These are phyloP conservation scores for Mycena polygramma DNA, from an alignment of 768 basidiomycete species.

Conservation along the genomic window DNA sequence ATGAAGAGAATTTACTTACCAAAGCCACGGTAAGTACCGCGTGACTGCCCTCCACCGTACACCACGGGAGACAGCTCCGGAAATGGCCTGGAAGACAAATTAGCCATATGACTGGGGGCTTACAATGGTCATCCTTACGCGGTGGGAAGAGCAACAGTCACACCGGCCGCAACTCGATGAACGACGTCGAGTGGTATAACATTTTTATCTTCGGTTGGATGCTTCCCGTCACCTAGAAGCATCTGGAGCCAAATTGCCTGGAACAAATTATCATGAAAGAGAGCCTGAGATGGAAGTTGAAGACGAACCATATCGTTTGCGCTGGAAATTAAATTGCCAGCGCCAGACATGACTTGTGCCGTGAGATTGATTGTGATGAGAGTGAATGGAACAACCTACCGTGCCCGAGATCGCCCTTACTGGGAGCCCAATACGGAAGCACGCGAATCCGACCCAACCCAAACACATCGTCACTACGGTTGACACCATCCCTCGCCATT, in stretches of 20 bases:
- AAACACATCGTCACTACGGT: constrained; percentile 11
- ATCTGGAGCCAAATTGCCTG: constrained; percentile 40
- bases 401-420: not conserved
- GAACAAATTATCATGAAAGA: not conserved
- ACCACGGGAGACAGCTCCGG: constrained; percentile 42
- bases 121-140: constrained; percentile 27
- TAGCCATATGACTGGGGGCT: not conserved
- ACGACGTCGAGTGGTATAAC: constrained; percentile 38
- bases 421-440: constrained; percentile 17
- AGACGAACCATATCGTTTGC: constrained; percentile 38
- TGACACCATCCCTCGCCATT: constrained; percentile 13
- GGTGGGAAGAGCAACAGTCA: constrained; percentile 26
- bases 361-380: not conserved
- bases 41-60: constrained; percentile 41
- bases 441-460: not conserved
- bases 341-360: constrained; percentile 3
- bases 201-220: constrained; percentile 30
- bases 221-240: constrained; percentile 26
- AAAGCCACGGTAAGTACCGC: constrained; percentile 36
- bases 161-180: constrained; percentile 31
- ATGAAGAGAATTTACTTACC: constrained; percentile 26
- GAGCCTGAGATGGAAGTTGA: not conserved
- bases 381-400: not conserved
- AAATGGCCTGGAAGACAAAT: constrained; percentile 17
- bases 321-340: constrained; percentile 42